Base-by-base conservation (phyloP, 2,329 filamentous ascomycete genomes). In the Cladosporium sp. region DNA sequence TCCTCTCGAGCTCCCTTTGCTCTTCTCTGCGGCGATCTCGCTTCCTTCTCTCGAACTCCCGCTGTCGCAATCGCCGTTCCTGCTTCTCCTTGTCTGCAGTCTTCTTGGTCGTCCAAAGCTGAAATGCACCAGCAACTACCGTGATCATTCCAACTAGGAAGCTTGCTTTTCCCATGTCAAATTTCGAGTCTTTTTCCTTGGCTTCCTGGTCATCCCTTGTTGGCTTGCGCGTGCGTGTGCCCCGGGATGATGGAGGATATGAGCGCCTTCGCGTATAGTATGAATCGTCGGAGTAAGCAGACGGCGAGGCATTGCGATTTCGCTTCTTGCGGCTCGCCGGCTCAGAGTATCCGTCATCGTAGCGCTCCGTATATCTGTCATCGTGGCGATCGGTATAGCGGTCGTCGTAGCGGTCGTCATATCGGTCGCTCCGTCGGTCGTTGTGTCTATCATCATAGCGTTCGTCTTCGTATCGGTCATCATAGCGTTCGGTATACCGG, bases 31-130 rank as follows among this genome's bases (percentile, higher is more conserved):
- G 40, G 15, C 54, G 43, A 24, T 48, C 41, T 6, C 44, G 48
- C 37, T 48, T 56, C 29, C 39, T 49, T 17, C 43, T 29, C 15
- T 50, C 54, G 17, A 56, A 56, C 9, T 51, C 44, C 18, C 50
- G 39, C 18, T 47, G 38, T 13, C 45, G 45, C 37, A 44, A 36
- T 7, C 39, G 30, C 29, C 48, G 17, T 22, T 49, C 29, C 29
- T 56, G 29, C 13, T 51, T 42, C 20, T 54, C 51, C 11, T 44
- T 51, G 12, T 56, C 54, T 15, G 37, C 54, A 13, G 29, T 37
- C 12, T 51, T 51, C 43, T 53, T 48, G 6, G 41, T 50, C 5
- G 38, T 53, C 54, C 54, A 54, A 2, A 56, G 15, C 18, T 54
- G 54, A n/a, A 56, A 42, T 13, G 53, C 39, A 13, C 54, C 54